These are phyloP conservation scores for Lasiodiplodia sp. DNA, from an alignment of 2,329 filamentous ascomycete genomes.

Conservation along the genomic window DNA sequence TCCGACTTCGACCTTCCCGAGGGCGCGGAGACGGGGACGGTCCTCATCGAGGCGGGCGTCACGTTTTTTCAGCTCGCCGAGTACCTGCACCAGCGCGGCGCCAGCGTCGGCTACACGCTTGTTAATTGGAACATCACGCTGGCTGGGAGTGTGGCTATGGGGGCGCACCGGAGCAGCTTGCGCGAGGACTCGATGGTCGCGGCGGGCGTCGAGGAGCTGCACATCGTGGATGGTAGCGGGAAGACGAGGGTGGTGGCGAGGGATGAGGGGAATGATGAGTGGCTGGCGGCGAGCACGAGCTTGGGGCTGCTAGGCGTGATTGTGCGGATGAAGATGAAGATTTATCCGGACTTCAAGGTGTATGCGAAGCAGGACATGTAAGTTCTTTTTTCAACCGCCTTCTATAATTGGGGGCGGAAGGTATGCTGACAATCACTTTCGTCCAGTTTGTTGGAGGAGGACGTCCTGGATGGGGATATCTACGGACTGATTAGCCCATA, in stretches of 20 bases:
- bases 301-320: slow-evolving; percentile 59
- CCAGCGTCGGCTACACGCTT: slow-evolving; percentile 59
- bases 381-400: slow-evolving; percentile 36
- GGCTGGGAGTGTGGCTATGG: slow-evolving; percentile 61
- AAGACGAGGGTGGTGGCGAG: slow-evolving; percentile 52
- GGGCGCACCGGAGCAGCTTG: slow-evolving; percentile 58
- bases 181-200: slow-evolving; percentile 60
- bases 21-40: slow-evolving; percentile 48
- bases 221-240: slow-evolving; percentile 59
- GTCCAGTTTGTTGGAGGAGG: slow-evolving; percentile 48
- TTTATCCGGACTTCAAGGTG: slow-evolving; percentile 61
- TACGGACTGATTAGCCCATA: slow-evolving; percentile 60
- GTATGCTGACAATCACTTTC: not conserved
- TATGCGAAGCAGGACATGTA: slow-evolving; percentile 59
- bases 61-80: slow-evolving; percentile 59
- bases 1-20: slow-evolving; percentile 51
- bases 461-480: slow-evolving; percentile 59
- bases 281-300: slow-evolving; percentile 61
- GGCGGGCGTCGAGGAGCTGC: slow-evolving; percentile 57
- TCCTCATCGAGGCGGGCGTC: slow-evolving; percentile 60
- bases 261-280: slow-evolving; percentile 56
- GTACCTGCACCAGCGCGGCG: slow-evolving; percentile 56
- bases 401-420: not conserved
- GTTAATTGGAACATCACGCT: slow-evolving; percentile 64
- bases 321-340: slow-evolving; percentile 57